Conservation (phyloP, 257 asterid genomes). For the Thymus quinquecostatus region DNA sequence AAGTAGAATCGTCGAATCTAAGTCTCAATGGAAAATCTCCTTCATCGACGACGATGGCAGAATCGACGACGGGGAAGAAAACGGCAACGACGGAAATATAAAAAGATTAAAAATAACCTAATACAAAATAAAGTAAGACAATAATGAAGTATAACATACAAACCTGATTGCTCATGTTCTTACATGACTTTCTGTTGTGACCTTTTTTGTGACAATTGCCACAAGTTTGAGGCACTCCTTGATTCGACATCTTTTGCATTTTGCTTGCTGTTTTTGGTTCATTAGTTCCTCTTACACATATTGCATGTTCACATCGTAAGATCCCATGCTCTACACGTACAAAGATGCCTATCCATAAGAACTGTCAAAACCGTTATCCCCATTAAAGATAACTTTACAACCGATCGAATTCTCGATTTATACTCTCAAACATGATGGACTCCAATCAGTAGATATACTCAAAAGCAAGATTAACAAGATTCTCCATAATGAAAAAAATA, state of each 20-base stretch:
- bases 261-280: not conserved
- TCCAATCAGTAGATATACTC: not conserved
- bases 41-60: too few species aligned
- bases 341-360: not conserved
- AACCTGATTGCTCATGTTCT: not conserved
- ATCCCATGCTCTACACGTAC: not conserved
- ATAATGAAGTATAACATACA: too few species aligned
- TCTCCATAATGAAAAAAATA: too few species aligned
- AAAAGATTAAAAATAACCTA: too few species aligned
- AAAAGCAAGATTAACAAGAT: too few species aligned
- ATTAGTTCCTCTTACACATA: slow-evolving; percentile 1
- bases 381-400: not conserved
- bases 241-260: not conserved
- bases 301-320: not conserved
- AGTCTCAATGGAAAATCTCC: too few species aligned
- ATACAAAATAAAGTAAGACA: not conserved
- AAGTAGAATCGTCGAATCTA: too few species aligned
- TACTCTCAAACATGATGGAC: not conserved
- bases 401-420: not conserved
- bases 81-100: too few species aligned
- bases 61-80: too few species aligned
- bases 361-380: not conserved
- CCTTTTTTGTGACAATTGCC: not conserved
- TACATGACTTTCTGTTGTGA: slow-evolving; percentile 2
- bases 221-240: not conserved